Percentiles rank a stretch among this genome's conserved stretches.
Conservation (phyloP, 768 basidiomycete genomes). For the Nidularia sp. region DNA sequence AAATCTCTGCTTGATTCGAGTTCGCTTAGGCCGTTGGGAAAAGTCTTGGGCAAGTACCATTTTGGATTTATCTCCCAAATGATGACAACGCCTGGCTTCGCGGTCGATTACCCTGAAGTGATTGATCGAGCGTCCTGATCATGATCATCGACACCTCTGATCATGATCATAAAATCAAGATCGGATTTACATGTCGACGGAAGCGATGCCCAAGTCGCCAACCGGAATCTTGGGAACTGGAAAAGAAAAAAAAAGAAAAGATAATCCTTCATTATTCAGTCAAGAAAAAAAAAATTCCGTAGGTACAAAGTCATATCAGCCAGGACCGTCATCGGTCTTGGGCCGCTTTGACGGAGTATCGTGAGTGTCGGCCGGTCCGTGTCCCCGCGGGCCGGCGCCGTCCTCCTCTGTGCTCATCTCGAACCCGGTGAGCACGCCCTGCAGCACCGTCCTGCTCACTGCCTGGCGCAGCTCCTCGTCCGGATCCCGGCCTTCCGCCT, state of each 20-base stretch:
- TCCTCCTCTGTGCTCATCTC: conserved; percentile 29
- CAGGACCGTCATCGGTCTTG: conserved; percentile 18
- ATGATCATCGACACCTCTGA: conserved; percentile 20
- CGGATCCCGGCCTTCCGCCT: conserved; percentile 59
- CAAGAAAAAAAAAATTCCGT: neutral
- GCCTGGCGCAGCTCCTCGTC: conserved; percentile 61
- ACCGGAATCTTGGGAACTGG: neutral
- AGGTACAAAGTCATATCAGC: conserved; percentile 5
- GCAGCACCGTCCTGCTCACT: conserved; percentile 63
- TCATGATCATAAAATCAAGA: conserved; percentile 26
- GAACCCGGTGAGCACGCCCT: conserved; percentile 62
- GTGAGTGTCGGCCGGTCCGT: conserved; percentile 15
- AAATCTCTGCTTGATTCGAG: no score
- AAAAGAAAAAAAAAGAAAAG: neutral
- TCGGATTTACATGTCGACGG: conserved; percentile 11
- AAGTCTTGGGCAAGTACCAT: neutral
- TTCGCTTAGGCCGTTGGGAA: no score
- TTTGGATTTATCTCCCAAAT: neutral
- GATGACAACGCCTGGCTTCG: neutral
- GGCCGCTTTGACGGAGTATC: conserved; percentile 29
- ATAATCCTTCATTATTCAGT: neutral
- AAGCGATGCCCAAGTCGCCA: neutral
- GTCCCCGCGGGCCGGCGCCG: conserved; percentile 2
- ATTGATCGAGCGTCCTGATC: conserved; percentile 16
- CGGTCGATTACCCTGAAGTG: neutral